Evolutionary conservation across 352 stramenopile species (phyloP).

Genomic region (Plasmopara halstedii): DNA sequence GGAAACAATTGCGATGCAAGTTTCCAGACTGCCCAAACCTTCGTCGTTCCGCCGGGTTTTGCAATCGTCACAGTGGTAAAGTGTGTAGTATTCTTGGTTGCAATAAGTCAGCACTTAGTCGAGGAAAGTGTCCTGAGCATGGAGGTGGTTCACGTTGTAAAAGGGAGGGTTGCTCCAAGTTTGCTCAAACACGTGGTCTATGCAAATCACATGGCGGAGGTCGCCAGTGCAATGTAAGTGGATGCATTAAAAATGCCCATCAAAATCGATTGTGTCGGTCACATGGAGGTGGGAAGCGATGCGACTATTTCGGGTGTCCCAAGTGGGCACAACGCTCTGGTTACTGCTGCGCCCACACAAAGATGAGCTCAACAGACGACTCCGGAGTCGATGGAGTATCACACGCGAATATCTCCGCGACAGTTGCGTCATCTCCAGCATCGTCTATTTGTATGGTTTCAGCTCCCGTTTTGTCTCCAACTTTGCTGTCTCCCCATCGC

Average conservation of each 20-base stretch:
- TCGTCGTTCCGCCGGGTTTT: slow-evolving; percentile 66
- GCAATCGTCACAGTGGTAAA: slow-evolving; percentile 78
- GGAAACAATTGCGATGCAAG: slow-evolving; percentile 68
- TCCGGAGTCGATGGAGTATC: slow-evolving; percentile 7
- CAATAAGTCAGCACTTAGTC: slow-evolving; percentile 69
- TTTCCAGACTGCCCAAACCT: slow-evolving; percentile 73
- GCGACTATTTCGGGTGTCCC: slow-evolving; percentile 63
- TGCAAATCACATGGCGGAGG: slow-evolving; percentile 83
- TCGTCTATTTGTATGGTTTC: slow-evolving; percentile 26
- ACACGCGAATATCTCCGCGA: slow-evolving; percentile 16
- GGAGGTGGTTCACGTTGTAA: slow-evolving; percentile 81
- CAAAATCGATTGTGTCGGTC: slow-evolving; percentile 77
- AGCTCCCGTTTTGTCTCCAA: slow-evolving; percentile 32
- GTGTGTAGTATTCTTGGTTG: slow-evolving; percentile 61
- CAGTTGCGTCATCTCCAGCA: slow-evolving; percentile 23
- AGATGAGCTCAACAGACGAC: slow-evolving; percentile 26
- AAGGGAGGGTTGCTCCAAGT: slow-evolving; percentile 77
- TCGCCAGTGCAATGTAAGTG: slow-evolving; percentile 60
- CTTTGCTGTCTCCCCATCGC: slow-evolving; percentile 52
- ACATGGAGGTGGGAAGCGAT: slow-evolving; percentile 78
- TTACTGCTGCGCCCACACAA: slow-evolving; percentile 81
- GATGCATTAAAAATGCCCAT: slow-evolving; percentile 79
- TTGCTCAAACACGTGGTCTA: slow-evolving; percentile 69
- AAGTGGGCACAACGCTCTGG: slow-evolving; percentile 83
- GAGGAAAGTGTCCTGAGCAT: slow-evolving; percentile 79